Percentiles rank a stretch among this genome's conserved stretches.
phyloP scores from a whole-genome alignment of 2,329 filamentous ascomycete genomes.

The Talaromyces sp. region DNA sequence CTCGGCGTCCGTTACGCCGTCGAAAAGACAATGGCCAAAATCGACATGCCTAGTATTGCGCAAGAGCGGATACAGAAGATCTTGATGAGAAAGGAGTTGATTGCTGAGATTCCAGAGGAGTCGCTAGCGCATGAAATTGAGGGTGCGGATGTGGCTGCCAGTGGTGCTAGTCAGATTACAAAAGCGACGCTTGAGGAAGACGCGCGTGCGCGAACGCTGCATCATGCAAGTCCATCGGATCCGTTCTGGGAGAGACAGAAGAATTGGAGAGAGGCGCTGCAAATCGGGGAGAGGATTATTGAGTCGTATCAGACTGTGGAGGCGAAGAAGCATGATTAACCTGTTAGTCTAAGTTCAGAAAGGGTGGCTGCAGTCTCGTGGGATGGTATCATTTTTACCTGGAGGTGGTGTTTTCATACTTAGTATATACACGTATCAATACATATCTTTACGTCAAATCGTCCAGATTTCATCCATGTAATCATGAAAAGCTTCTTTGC shows the following conservation, averaged over 20 bases:
- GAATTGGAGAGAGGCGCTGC: slow-evolving; percentile 42
- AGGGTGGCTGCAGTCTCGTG: not conserved
- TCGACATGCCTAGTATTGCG: slow-evolving; percentile 82
- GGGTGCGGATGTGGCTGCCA: not conserved
- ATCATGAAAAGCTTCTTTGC: too few relatives aligned
- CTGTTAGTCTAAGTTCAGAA: not conserved
- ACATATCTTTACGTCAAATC: not conserved
- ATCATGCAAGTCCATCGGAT: slow-evolving; percentile 31
- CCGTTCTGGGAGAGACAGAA: slow-evolving; percentile 46
- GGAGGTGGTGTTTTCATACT: not conserved
- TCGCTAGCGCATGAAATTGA: slow-evolving; percentile 20
- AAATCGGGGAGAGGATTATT: slow-evolving; percentile 41
- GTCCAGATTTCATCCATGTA: too few relatives aligned
- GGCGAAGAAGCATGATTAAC: slow-evolving; percentile 36
- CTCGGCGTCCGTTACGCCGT: slow-evolving; percentile 72
- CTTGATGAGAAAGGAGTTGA: slow-evolving; percentile 71
- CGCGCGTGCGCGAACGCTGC: slow-evolving; percentile 31
- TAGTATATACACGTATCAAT: slow-evolving; percentile 1
- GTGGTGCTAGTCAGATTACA: slow-evolving; percentile 26
- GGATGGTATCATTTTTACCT: too few relatives aligned
- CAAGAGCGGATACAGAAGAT: slow-evolving; percentile 81
- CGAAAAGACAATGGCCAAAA: slow-evolving; percentile 67
- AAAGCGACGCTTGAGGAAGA: slow-evolving; percentile 42
- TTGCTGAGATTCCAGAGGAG: slow-evolving; percentile 49
- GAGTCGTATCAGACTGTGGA: slow-evolving; percentile 27